phyloP scores from a whole-genome alignment of 768 basidiomycete species.

The Piloderma croceum region DNA sequence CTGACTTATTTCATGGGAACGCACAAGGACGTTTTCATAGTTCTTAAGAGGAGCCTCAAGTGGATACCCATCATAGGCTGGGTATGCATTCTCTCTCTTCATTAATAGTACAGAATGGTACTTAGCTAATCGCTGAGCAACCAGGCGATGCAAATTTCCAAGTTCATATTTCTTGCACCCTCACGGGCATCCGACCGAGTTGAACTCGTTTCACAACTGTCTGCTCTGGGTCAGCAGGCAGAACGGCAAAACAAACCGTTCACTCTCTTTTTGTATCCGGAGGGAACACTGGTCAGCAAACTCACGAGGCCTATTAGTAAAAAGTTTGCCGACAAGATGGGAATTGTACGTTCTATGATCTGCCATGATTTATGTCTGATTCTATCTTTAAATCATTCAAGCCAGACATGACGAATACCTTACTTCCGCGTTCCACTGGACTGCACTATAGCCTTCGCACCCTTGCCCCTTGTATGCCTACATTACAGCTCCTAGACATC shows the following conservation, averaged over 20 bases:
- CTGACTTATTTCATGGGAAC: conserved; percentile 66
- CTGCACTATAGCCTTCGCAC: conserved; percentile 80
- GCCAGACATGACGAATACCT: conserved; percentile 73
- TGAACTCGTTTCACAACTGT: conserved; percentile 60
- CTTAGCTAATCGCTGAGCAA: conserved; percentile 1
- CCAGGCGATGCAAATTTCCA: conserved; percentile 89
- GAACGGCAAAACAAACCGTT: conserved; percentile 65
- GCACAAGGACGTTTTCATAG: conserved; percentile 77
- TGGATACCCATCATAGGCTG: conserved; percentile 85
- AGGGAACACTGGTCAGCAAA: conserved; percentile 89
- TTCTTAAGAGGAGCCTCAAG: conserved; percentile 86
- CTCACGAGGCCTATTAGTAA: conserved; percentile 81
- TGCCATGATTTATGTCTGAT: neutral
- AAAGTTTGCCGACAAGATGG: conserved; percentile 84
- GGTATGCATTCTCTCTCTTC: conserved; percentile 36
- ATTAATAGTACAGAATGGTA: neutral
- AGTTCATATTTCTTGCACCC: conserved; percentile 89
- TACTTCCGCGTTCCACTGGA: conserved; percentile 91
- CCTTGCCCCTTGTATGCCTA: conserved; percentile 69
- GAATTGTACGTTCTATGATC: conserved; percentile 58
- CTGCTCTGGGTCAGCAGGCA: conserved; percentile 63
- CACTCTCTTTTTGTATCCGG: conserved; percentile 86
- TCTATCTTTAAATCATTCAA: conserved; percentile 23
- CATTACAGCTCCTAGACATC: conserved; percentile 80
- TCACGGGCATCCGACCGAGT: conserved; percentile 84